Evolutionary conservation across 2,329 filamentous ascomycete genomes (phyloP).

Genomic region (Didymella segeticola): DNA sequence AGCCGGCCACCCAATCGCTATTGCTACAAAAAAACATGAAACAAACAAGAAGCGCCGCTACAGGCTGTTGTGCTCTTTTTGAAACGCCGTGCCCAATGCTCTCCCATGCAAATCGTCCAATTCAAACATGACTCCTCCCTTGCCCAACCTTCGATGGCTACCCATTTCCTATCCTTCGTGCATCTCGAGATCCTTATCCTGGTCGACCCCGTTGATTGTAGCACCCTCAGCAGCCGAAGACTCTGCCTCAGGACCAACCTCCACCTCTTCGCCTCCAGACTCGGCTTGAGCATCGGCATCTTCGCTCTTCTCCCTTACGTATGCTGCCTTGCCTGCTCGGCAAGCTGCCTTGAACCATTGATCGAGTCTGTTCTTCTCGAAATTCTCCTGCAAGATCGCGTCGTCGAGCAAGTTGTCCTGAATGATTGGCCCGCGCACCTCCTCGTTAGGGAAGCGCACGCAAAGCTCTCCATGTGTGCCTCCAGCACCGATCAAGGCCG

Average conservation of each 20-base stretch:
- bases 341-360: constrained; percentile 67
- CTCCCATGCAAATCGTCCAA: constrained; percentile 27
- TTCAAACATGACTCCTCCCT: constrained; percentile 18
- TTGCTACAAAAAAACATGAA: constrained; percentile 1
- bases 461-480: constrained; percentile 67
- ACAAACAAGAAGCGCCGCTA: constrained; percentile 18
- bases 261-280: constrained; percentile 12
- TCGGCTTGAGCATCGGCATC: constrained; percentile 19
- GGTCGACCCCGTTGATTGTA: constrained; percentile 29
- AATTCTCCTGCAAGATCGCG: constrained; percentile 65
- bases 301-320: constrained; percentile 26
- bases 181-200: constrained; percentile 43
- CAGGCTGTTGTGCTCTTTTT: constrained; percentile 21
- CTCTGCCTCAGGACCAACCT: constrained; percentile 12
- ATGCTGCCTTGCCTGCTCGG: constrained; percentile 45
- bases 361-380: constrained; percentile 72
- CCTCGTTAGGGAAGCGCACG: constrained; percentile 57
- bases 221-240: constrained; percentile 30
- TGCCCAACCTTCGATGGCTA: constrained; percentile 11
- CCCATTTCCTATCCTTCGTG: constrained; percentile 30
- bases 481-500: constrained; percentile 52
- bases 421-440: constrained; percentile 70
- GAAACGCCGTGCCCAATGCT: constrained; percentile 39
- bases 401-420: constrained; percentile 79
- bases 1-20: background rate